phyloP scores from a whole-genome alignment of 1,284 basidiomycete genomes.

The Tranzscheliella williamsii region DNA sequence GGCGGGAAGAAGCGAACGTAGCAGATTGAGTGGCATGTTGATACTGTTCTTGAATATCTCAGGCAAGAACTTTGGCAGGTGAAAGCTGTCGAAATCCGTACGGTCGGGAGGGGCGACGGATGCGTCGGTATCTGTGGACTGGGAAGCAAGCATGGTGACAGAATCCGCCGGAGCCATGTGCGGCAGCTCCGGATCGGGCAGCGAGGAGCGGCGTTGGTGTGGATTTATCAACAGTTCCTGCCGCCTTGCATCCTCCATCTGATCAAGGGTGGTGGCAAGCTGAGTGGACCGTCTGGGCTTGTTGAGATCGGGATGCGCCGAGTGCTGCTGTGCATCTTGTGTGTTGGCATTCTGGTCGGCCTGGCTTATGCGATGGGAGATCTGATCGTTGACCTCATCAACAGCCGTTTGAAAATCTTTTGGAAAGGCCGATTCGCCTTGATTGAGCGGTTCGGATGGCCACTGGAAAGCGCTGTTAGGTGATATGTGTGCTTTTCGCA shows the following conservation, averaged over 20 bases:
- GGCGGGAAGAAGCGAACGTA: constrained; percentile 36
- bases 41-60: constrained; percentile 26
- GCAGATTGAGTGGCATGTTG: constrained; percentile 26
- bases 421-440: constrained; percentile 11
- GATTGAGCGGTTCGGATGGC: constrained; percentile 28
- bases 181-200: too few species aligned
- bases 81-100: too few species aligned
- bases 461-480: constrained; percentile 15
- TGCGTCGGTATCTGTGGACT: too few species aligned
- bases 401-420: constrained; percentile 27
- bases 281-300: constrained; percentile 9
- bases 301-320: constrained; percentile 2
- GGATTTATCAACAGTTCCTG: constrained; percentile 17
- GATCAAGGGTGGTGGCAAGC: constrained; percentile 11
- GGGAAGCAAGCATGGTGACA: too few species aligned
- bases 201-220: too few species aligned
- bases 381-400: constrained; percentile 23
- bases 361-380: constrained; percentile 19
- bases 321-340: not conserved
- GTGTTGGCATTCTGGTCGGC: constrained; percentile 15
- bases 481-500: too few species aligned
- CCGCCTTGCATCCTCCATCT: constrained; percentile 15
- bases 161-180: too few species aligned
- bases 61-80: constrained; percentile 12
- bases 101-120: too few species aligned